A percentile compares a stretch with the other conserved stretches of the same genome.
Evolutionary conservation across 2,329 filamentous ascomycete species (phyloP).

Genomic region (Trichophaea hybrida): DNA sequence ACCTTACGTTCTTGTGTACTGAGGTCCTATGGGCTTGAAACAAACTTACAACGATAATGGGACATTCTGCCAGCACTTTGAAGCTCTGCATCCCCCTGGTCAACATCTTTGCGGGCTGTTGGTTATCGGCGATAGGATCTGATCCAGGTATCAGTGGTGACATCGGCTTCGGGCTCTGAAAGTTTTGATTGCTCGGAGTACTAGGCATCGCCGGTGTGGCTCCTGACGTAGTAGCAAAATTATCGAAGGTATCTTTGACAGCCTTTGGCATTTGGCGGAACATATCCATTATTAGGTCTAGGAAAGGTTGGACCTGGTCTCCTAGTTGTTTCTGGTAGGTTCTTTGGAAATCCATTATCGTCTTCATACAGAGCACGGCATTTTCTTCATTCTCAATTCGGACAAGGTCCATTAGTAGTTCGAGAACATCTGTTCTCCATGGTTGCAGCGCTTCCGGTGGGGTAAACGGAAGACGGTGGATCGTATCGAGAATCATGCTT

Average conservation of each 20-base stretch:
- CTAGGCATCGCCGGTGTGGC: constrained; percentile 42
- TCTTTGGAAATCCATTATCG: constrained; percentile 89
- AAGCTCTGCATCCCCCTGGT: constrained; percentile 96
- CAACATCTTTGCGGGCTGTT: constrained; percentile 66
- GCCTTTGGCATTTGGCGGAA: constrained; percentile 91
- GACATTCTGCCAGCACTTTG: constrained; percentile 93
- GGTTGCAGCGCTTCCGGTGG: constrained; percentile 71
- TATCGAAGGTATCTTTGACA: constrained; percentile 89
- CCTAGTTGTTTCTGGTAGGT: constrained; percentile 70
- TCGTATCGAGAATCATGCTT: constrained; percentile 83
- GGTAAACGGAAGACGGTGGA: constrained; percentile 68
- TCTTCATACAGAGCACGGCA: constrained; percentile 95
- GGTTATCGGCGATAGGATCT: constrained; percentile 67
- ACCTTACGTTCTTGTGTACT: constrained; percentile 71
- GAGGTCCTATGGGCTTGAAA: constrained; percentile 81
- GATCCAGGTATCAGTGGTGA: constrained; percentile 73
- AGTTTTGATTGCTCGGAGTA: constrained; percentile 42
- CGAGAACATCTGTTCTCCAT: constrained; percentile 76
- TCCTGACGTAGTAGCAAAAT: constrained; percentile 55
- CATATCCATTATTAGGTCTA: constrained; percentile 85
- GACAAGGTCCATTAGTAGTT: constrained; percentile 77
- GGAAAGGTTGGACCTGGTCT: constrained; percentile 75
- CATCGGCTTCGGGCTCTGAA: constrained; percentile 75
- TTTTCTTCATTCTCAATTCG: constrained; percentile 95
- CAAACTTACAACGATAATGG: constrained; percentile 95